Conservation (phyloP, 305 asterid genomes). For the Nicotiana rustica region DNA sequence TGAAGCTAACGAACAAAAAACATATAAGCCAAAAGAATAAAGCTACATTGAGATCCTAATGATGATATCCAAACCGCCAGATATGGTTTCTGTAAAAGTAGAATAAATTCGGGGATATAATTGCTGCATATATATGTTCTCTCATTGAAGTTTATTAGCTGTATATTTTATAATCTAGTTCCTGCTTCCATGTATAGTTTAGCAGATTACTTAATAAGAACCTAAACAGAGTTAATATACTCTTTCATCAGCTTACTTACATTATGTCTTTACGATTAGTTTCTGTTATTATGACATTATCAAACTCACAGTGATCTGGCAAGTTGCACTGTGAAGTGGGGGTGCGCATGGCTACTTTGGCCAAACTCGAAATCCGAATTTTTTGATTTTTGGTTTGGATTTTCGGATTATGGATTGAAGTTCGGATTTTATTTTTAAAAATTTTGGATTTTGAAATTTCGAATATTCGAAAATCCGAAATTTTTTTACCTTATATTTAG, state of each 20-base stretch:
- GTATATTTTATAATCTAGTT: not conserved
- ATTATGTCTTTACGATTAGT: not conserved
- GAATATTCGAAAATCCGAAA: too few relatives aligned
- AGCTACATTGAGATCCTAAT: not conserved
- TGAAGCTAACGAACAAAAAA: slow-evolving; percentile 9
- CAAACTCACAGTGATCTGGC: slow-evolving; percentile 19
- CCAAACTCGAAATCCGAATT: too few relatives aligned
- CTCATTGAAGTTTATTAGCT: not conserved
- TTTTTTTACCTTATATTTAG: too few relatives aligned
- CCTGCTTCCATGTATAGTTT: not conserved
- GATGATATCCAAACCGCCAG: not conserved
- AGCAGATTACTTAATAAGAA: too few relatives aligned
- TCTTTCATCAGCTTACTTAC: too few relatives aligned
- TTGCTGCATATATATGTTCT: too few relatives aligned
- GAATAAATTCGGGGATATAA: not conserved
- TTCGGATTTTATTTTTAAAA: too few relatives aligned
- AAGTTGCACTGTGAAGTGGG: slow-evolving; percentile 6
- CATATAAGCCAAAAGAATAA: slow-evolving; percentile 3
- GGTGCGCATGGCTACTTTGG: too few relatives aligned
- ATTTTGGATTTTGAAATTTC: too few relatives aligned
- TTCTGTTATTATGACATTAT: slow-evolving; percentile 4
- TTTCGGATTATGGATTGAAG: too few relatives aligned
- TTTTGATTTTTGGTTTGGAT: too few relatives aligned
- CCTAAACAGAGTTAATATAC: too few relatives aligned
- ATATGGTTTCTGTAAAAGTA: not conserved